These are phyloP conservation scores for Cudoniella acicularis DNA, from an alignment of 495 filamentous ascomycete genomes.

Conservation along the genomic window DNA sequence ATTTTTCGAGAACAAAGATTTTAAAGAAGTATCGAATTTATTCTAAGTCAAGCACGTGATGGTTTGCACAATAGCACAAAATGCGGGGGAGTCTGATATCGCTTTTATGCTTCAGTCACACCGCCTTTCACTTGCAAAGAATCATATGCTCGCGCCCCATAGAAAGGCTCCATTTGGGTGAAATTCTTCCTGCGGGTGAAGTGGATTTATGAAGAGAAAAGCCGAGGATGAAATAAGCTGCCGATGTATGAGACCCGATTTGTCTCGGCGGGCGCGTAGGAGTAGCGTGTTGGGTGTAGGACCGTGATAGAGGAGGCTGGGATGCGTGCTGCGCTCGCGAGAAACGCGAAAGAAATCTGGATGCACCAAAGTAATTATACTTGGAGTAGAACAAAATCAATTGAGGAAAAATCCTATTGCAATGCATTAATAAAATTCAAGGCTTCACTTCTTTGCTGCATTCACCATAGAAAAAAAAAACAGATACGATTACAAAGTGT, in stretches of 20 bases:
- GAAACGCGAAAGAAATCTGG: background rate
- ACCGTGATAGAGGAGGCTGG: constrained; percentile 17
- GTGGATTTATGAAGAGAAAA: constrained; percentile 5
- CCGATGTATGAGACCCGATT: constrained; percentile 22
- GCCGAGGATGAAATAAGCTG: constrained; percentile 10
- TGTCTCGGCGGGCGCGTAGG: constrained; percentile 24
- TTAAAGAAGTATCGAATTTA: no score
- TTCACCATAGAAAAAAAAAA: no score
- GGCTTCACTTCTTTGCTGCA: no score
- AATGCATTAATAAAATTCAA: no score
- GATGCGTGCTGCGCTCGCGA: background rate
- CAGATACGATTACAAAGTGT: no score
- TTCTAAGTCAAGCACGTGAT: background rate
- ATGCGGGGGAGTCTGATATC: background rate
- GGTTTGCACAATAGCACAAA: background rate
- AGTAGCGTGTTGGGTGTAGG: constrained; percentile 2
- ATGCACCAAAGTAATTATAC: background rate
- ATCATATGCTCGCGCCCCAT: background rate
- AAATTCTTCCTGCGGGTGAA: background rate
- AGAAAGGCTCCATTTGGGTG: background rate
- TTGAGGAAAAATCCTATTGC: no score
- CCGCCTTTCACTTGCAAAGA: background rate
- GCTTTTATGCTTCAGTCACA: background rate
- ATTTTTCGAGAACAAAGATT: no score
- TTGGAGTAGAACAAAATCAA: no score